These are phyloP conservation scores for Ganoderma sp. DNA, from an alignment of 1,284 basidiomycete genomes.

Conservation along the genomic window DNA sequence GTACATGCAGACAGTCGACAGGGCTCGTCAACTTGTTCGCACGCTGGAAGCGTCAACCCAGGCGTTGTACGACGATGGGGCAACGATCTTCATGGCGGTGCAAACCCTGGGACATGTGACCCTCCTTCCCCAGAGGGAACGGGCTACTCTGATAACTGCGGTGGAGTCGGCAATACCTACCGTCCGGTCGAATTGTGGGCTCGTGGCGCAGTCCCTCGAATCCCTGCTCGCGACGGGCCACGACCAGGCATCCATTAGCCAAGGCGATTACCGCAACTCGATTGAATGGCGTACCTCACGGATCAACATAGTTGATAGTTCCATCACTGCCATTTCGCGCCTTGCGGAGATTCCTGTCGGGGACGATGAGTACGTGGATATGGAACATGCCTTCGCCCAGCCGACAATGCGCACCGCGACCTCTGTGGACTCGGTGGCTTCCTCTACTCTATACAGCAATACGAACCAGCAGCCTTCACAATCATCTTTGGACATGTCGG, in stretches of 20 bases:
- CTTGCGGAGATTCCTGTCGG: slow-evolving; percentile 26
- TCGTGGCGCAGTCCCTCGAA: slow-evolving; percentile 66
- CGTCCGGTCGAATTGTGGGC: slow-evolving; percentile 47
- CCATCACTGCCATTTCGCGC: slow-evolving; percentile 45
- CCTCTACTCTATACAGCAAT: slow-evolving; percentile 36
- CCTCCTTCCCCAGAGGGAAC: slow-evolving; percentile 18
- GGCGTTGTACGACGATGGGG: slow-evolving; percentile 72
- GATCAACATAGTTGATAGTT: slow-evolving; percentile 60
- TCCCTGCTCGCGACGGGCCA: slow-evolving; percentile 66
- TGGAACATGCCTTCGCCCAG: slow-evolving; percentile 59
- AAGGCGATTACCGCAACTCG: slow-evolving; percentile 71
- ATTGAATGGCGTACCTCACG: slow-evolving; percentile 78
- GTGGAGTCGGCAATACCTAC: slow-evolving; percentile 38
- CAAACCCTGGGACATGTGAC: slow-evolving; percentile 46
- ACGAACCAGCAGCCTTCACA: slow-evolving; percentile 37
- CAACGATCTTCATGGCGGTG: slow-evolving; percentile 58
- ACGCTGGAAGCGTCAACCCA: slow-evolving; percentile 72
- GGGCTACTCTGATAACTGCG: slow-evolving; percentile 12
- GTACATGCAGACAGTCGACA: slow-evolving; percentile 68
- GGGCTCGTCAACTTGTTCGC: slow-evolving; percentile 68
- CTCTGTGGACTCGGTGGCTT: slow-evolving; percentile 29
- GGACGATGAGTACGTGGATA: slow-evolving; percentile 66
- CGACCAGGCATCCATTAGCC: slow-evolving; percentile 69
- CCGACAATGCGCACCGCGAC: slow-evolving; percentile 36
- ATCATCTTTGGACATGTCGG: slow-evolving; percentile 37